phyloP scores from a whole-genome alignment of 2,329 filamentous ascomycete genomes.

The Fusarium luffae region DNA sequence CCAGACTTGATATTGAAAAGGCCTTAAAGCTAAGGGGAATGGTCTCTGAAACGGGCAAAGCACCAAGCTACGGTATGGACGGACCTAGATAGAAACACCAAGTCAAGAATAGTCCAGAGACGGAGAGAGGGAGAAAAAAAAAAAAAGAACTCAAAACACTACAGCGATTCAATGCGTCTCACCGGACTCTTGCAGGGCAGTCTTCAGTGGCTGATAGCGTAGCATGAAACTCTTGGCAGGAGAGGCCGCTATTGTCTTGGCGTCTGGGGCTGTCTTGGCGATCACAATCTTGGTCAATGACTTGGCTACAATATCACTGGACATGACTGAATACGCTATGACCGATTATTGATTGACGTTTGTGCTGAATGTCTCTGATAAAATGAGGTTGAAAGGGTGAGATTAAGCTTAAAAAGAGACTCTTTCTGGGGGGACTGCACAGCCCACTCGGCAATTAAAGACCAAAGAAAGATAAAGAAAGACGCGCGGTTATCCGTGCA shows the following conservation, averaged over 20 bases:
- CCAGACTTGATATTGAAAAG: neutral
- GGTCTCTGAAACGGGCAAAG: neutral
- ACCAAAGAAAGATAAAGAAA: no score
- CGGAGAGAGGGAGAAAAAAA: no score
- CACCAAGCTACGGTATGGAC: neutral
- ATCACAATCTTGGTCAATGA: neutral
- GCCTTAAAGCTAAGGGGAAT: neutral
- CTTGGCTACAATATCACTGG: neutral
- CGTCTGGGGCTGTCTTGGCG: neutral
- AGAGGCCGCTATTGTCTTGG: neutral
- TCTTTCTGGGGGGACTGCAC: no score
- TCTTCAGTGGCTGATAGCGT: neutral
- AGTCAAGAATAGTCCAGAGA: no score
- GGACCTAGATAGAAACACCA: neutral
- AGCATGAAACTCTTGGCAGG: neutral
- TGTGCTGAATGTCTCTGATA: neutral
- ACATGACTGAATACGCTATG: no score
- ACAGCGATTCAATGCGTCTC: neutral
- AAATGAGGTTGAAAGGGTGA: neutral
- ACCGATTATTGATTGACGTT: no score
- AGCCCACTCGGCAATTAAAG: no score
- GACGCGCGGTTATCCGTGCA: no score
- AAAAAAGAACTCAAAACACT: neutral
- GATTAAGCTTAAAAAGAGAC: neutral
- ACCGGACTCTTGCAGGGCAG: neutral